Conservation (phyloP, 345 rosid species). For the Lepidium sativum region DNA sequence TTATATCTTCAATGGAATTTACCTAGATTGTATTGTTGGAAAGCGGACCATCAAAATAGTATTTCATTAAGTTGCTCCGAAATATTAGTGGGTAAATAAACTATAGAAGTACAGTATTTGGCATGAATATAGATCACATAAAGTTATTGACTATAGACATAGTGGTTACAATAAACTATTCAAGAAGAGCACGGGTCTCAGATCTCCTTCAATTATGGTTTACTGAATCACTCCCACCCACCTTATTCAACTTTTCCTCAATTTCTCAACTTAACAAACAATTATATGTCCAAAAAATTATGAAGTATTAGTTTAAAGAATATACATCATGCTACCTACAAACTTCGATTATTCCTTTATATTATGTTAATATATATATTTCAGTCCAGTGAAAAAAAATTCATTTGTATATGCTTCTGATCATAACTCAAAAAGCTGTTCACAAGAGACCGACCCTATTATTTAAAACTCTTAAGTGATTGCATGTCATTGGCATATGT, state of each 20-base stretch:
- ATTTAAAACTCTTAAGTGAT: not conserved
- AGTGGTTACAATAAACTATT: not conserved
- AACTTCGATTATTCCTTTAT: not conserved
- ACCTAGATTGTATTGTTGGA: not conserved
- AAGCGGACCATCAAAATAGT: not conserved
- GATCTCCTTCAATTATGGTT: not conserved
- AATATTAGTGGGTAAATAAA: not conserved
- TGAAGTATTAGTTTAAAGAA: too few species aligned
- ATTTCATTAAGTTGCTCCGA: not conserved
- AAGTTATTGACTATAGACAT: not conserved
- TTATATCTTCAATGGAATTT: not conserved
- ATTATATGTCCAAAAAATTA: too few species aligned
- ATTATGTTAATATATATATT: too few species aligned
- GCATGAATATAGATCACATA: not conserved
- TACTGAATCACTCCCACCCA: not conserved
- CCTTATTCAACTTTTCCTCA: not conserved
- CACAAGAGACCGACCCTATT: not conserved
- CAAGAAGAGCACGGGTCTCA: not conserved
- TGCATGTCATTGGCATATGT: not conserved
- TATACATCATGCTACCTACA: conserved; percentile 3
- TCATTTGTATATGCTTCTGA: too few species aligned
- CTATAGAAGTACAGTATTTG: not conserved
- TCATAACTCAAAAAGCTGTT: not conserved
- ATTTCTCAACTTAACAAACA: not conserved
- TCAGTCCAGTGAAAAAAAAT: too few species aligned